Base-by-base conservation (phyloP, 2,329 filamentous ascomycete genomes). In the Aaosphaeria pasadenensis region DNA sequence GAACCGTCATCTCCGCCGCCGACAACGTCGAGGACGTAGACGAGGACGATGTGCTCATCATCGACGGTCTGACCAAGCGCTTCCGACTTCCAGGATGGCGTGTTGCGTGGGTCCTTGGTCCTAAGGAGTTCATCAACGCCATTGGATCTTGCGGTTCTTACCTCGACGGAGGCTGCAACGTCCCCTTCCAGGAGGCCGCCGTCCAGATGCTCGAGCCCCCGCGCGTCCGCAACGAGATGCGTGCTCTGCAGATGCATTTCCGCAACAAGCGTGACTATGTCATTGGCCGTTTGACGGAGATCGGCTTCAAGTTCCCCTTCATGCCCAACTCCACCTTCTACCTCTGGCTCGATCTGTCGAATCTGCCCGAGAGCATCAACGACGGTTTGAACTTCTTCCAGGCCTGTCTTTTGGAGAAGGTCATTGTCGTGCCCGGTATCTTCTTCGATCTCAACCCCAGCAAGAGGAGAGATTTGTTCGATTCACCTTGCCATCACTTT, bases 371-470 rank as follows among this genome's bases (percentile, higher is more conserved):
- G n/a, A 82, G 85, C 52, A 95, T 97, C 69, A 86, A 88, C 50
- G 92, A 97, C 68, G 92, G 92, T 6, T 77, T 97, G 63, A 96
- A 95, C 76, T 97, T 97, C 81, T 96, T 97, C 83, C 85, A 94
- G 69, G 91, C 91, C 30, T 94, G 94, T 66, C 77, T 97, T 40
- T 84, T 88, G 64, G 91, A 96, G 77, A 95, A 95, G 79, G 89
- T 95, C 57, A 96, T 96, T 64, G 91, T 96, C 13, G 92, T 97
- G 4, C 92, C 92, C 0, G 92, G 92, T 51, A 97, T 97, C 71
- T 97, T 97, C 81, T 97, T 97, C 70, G 92, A 97, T 64, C 74
- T 97, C 55, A 97, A 97, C 75, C 92, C 92, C 4, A 87, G 88
- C 33, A 87, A 90, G 70, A 82, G 92, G 56, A 81, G 92, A 67